These are phyloP conservation scores for Ophiocordyceps camponoti-saundersi DNA, from an alignment of 2,329 filamentous ascomycete genomes.

Conservation along the genomic window DNA sequence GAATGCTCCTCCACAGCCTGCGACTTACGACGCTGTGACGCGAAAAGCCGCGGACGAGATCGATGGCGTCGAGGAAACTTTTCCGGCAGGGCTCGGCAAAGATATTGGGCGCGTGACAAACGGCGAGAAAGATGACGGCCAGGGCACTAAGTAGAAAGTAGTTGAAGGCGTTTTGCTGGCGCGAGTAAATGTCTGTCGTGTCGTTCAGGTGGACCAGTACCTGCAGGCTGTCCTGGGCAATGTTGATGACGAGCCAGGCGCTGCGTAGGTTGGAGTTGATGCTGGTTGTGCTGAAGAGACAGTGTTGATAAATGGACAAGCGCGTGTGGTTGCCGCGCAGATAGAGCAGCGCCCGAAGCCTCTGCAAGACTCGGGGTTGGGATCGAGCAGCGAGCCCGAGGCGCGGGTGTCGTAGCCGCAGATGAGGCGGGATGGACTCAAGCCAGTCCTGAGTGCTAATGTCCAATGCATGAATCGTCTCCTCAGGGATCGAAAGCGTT, in stretches of 20 bases:
- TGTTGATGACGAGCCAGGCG: slow-evolving; percentile 18
- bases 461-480: slow-evolving; percentile 22
- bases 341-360: slow-evolving; percentile 22
- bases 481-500: slow-evolving; percentile 17
- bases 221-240: slow-evolving; percentile 8
- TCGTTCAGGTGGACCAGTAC: slow-evolving; percentile 8
- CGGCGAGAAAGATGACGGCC: slow-evolving; percentile 22
- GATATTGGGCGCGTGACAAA: slow-evolving; percentile 23
- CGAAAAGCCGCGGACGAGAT: slow-evolving; percentile 15
- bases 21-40: slow-evolving; percentile 14
- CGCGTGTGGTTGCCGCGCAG: slow-evolving; percentile 25
- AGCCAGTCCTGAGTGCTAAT: slow-evolving; percentile 26
- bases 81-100: slow-evolving; percentile 20
- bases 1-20: slow-evolving; percentile 18
- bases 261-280: slow-evolving; percentile 16
- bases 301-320: slow-evolving; percentile 24
- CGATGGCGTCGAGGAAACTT: slow-evolving; percentile 14
- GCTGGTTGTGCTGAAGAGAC: slow-evolving; percentile 17
- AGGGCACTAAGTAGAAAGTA: slow-evolving; percentile 12
- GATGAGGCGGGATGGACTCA: slow-evolving; percentile 22
- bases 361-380: slow-evolving; percentile 19
- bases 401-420: slow-evolving; percentile 19
- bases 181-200: slow-evolving; percentile 9
- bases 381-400: slow-evolving; percentile 14
- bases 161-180: slow-evolving; percentile 10